Base-by-base conservation (phyloP, 75 land plant genomes). In the Picea glauca region DNA sequence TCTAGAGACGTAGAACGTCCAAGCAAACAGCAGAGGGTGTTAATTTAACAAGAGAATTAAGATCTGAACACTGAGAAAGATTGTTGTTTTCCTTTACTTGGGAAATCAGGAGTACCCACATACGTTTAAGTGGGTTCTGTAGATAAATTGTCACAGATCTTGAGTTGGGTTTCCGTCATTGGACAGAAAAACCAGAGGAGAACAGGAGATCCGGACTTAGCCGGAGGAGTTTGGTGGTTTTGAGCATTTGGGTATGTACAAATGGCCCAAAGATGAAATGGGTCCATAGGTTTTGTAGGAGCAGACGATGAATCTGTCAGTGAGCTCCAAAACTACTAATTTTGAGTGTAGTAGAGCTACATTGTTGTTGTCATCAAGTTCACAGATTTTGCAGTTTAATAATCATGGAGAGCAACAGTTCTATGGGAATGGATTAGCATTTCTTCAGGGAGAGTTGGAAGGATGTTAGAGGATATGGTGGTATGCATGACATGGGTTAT, bases 371-470 rank as follows among this genome's bases (percentile, higher is more conserved):
- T 35, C n/a, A 63, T 31, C 6, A 15, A 31, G 1, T 31, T 32
- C 15, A 18, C 8, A n/a, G 32, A 64, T 30, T 31, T 64, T 31
- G 0, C 33, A 64, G 67, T 64, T 64, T 13, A 64, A 30, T 38
- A 5, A 64, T 9, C 38, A 67, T 67, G 72, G 50, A 67, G 46
- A 67, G 38, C 5, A 67, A 67, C 32, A 38, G 17, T 18, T 67
- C 46, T 35, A 35, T 67, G 43, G 33, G 17, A 15, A 35, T 31
- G 46, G 72, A 38, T 67, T 46, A 40, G 17, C 15, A 67, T n/a
- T 67, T 67, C 43, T 67, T 67, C n/a, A 38, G 43, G 13, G 43
- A 67, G 20, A 67, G 43, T 14, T 67, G 40, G 72, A 67, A 67
- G 33, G 72, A 67, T 38, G 43, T 35, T 18, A 67, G 35, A 33